Conservation (phyloP, 768 basidiomycete species). For the Leccinum obscurum region DNA sequence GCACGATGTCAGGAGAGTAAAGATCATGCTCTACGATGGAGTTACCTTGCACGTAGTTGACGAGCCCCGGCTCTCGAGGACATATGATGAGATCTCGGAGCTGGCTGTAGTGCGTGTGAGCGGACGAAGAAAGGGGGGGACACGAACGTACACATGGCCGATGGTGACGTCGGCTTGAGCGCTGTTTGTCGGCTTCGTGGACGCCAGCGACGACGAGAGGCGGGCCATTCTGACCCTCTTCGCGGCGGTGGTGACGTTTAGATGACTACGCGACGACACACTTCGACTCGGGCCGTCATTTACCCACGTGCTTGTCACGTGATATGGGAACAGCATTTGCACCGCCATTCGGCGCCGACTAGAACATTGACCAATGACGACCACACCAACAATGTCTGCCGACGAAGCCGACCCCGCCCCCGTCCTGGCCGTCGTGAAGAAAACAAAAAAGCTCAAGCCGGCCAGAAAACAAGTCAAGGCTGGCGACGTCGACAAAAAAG, state of each 20-base stretch:
- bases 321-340: conserved; percentile 4
- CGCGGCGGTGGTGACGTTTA: conserved; percentile 13
- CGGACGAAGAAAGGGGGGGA: neutral
- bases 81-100: conserved; percentile 78
- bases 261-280: neutral
- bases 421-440: conserved; percentile 17
- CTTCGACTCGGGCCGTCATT: conserved; percentile 19
- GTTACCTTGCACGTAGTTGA: conserved; percentile 57
- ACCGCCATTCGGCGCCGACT: conserved; percentile 4
- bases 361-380: neutral
- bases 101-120: conserved; percentile 47
- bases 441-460: conserved; percentile 74
- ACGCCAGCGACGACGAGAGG: conserved; percentile 44
- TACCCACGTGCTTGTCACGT: conserved; percentile 27
- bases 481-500: conserved; percentile 87
- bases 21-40: conserved; percentile 66
- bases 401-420: conserved; percentile 25
- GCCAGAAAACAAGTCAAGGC: conserved; percentile 93
- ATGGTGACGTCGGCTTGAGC: conserved; percentile 50
- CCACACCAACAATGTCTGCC: conserved; percentile 30
- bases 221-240: conserved; percentile 43
- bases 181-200: conserved; percentile 42
- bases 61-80: conserved; percentile 61
- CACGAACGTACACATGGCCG: conserved; percentile 57
- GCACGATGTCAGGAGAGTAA: conserved; percentile 44